phyloP scores from a whole-genome alignment of 1,139 yeast species.

The Saccharomyces hybrid region DNA sequence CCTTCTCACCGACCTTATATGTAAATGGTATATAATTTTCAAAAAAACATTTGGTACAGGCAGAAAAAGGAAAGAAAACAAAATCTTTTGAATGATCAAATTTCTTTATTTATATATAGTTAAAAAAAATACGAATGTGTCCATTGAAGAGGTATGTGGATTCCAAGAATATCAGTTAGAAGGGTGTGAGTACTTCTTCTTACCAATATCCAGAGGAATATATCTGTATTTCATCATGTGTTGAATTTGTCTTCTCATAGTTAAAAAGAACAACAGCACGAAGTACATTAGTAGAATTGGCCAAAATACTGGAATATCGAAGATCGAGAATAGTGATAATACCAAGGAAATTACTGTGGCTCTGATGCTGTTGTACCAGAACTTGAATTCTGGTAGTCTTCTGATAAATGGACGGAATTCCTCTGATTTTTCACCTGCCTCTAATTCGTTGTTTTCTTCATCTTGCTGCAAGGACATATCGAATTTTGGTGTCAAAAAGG shows the following conservation, averaged over 20 bases:
- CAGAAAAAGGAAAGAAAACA: neutral
- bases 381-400: conserved; percentile 88
- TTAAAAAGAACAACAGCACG: conserved; percentile 68
- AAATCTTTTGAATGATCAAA: neutral
- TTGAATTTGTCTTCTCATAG: conserved; percentile 95
- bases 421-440: conserved; percentile 46
- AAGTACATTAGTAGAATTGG: conserved; percentile 88
- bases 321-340: conserved; percentile 55
- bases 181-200: conserved; percentile 48
- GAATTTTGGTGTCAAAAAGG: conserved; percentile 89
- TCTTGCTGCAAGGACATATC: conserved; percentile 95
- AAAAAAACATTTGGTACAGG: too few relatives aligned
- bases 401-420: conserved; percentile 84
- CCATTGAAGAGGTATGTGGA: neutral
- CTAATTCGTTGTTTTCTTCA: conserved; percentile 68
- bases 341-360: conserved; percentile 61
- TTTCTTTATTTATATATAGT: neutral
- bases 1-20: too few relatives aligned
- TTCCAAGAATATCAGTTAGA: neutral
- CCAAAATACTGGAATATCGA: conserved; percentile 96
- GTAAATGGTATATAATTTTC: too few relatives aligned
- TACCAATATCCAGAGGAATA: conserved; percentile 90
- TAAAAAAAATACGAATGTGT: neutral
- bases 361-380: conserved; percentile 79
- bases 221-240: conserved; percentile 94